Evolutionary conservation across 257 asterid species (phyloP), one percentile per base, ranked within the genome.

Genomic region (Schizonepeta tenuifolia): DNA sequence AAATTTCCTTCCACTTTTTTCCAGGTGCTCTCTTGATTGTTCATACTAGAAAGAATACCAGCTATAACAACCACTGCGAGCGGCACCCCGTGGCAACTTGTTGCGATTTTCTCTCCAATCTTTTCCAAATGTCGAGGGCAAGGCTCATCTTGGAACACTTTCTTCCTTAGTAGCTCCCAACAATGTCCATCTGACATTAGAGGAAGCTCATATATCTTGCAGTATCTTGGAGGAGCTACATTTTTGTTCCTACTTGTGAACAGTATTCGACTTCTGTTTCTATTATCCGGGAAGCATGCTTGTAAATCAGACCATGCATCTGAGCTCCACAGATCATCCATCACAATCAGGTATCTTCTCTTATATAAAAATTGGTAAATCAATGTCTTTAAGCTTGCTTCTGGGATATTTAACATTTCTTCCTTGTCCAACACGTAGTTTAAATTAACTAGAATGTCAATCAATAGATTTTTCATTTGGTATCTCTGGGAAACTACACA

Each of bases 271-370:
- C 87, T 85, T 54, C 88, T 76, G 11, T 56, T 67, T 24, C 5
- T 11, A 40, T 75, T 63, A 40, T 78, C 71, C 0, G 83, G 82
- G 60, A 36, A 79, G 63, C 0, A 28, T 10, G 0, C 28, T 14
- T 17, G 44, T 46, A 77, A 3, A 28, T 43, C 81, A 46, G 70
- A 15, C 87, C 83, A 82, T 9, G 11, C 77, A 7, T 11, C 10
- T 7, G 69, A 21, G 38, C 47, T 8, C 88, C 90, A 83, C 5
- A 86, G 12, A 77, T 86, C 90, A 76, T 83, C 90, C 43, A 81
- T 15, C 0, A 85, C 71, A 35, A 85, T 43, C 1, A 85, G 68
- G 65, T 71, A 85, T 61, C 80, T 71, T 54, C 72, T 61, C 12
- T 80, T 62, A 35, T 14, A 71, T 18, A 79, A 77, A 33, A 20